phyloP scores from a whole-genome alignment of 495 filamentous ascomycete species.

The Aspergillus nanangensis region DNA sequence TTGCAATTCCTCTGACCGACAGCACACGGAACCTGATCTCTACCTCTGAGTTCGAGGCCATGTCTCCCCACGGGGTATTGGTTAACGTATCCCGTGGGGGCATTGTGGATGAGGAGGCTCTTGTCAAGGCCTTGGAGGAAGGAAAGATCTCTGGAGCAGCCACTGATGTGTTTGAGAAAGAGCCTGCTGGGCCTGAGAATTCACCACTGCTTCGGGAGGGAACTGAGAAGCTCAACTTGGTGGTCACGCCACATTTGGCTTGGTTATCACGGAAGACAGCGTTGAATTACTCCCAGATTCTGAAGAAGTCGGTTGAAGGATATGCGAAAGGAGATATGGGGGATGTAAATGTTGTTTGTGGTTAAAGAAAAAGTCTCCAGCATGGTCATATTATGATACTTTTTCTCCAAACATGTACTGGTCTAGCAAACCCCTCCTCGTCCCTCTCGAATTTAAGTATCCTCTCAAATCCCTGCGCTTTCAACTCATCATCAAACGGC shows the following conservation, averaged over 20 bases:
- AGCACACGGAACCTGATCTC: constrained; percentile 47
- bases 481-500: no score
- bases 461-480: no score
- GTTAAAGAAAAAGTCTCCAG: no score
- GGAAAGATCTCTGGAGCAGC: constrained; percentile 47
- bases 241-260: constrained; percentile 29
- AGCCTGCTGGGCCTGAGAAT: constrained; percentile 40
- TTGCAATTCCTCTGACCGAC: constrained; percentile 41
- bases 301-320: constrained; percentile 17
- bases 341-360: no score
- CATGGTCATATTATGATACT: no score
- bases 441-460: no score
- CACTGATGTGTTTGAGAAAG: constrained; percentile 50
- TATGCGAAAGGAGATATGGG: constrained; percentile 12
- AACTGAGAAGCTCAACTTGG: constrained; percentile 23
- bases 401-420: no score
- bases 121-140: constrained; percentile 44
- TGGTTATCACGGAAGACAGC: constrained; percentile 24
- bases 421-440: no score
- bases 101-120: constrained; percentile 50
- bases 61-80: constrained; percentile 47
- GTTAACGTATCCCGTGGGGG: constrained; percentile 57
- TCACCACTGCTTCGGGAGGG: constrained; percentile 23
- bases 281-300: constrained; percentile 9
- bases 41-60: constrained; percentile 41